Evolutionary conservation across 257 asterid species (phyloP), one percentile per base, ranked within the genome.

Genomic region (Marsdenia floribunda): DNA sequence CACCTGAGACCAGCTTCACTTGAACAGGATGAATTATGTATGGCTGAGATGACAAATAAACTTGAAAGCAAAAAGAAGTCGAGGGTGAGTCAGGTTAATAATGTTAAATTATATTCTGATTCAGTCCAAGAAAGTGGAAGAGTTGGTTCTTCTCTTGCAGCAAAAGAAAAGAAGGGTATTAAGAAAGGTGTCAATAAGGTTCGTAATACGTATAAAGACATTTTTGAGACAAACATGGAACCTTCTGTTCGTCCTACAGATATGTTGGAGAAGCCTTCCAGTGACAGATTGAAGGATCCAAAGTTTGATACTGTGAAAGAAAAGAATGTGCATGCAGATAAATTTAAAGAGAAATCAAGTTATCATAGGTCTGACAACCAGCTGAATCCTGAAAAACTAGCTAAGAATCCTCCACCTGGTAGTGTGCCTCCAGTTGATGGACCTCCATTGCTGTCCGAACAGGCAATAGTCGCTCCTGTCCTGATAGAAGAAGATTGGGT

Each of bases 401-500:
- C 73, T 76, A 73, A 80, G 53, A 85, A 83, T 83, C 79, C 87
- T 81, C 79, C 82, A 77, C 79, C 82, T 71, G 77, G 73, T 75
- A 85, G 79, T 66, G 55, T 76, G 73, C 82, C 79, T 77, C 35
- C 80, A 21, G 69, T 64, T 29, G 84, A 79, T 66, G 94, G 84
- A 75, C 68, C 47, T 59, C 60, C 79, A 18, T 71, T 73, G 66
- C 88, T 72, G 70, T 68, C 80, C 22, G 86, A 85, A 75, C 88
- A 85, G 76, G 76, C 85, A 66, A 52, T 75, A 26, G 75, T 21
- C 44, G 86, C 80, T 79, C 84, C 92, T 37, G 79, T 83, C 38
- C 1, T 89, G 12, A 83, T 90, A 63, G 67, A 83, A 42, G 97
- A 93, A 63, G 73, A 88, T 22, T 93, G 98, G 98, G 97, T 93